Conservation (phyloP, 176 grass and related monocot genomes). For the Eleusine coracana region DNA sequence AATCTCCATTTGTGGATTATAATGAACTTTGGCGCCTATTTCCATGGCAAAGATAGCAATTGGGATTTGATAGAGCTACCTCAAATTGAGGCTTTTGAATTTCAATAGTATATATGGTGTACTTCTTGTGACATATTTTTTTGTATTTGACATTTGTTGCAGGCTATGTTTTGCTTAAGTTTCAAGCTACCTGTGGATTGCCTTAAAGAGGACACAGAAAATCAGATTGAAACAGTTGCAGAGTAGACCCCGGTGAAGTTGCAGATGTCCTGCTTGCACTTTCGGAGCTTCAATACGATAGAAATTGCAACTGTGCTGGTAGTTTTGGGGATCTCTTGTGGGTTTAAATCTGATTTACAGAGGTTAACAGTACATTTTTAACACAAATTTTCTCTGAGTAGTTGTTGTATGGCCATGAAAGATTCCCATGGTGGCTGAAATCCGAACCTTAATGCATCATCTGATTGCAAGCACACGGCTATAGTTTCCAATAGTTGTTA, state of each 20-base stretch:
- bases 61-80: neutral
- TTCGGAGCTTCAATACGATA: slow-evolving; percentile 1
- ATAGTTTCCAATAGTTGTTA: neutral
- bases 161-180: slow-evolving; percentile 97
- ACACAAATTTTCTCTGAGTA: neutral
- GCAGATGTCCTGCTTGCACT: neutral
- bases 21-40: neutral
- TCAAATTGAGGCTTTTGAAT: slow-evolving; percentile 8
- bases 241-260: neutral
- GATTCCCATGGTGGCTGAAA: neutral
- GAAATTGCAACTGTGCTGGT: neutral
- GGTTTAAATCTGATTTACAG: neutral
- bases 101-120: neutral
- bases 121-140: slow-evolving; percentile 7
- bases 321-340: neutral
- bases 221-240: slow-evolving; percentile 24
- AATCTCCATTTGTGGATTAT: neutral
- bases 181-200: slow-evolving; percentile 73
- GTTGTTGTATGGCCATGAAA: neutral
- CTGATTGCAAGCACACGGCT: neutral
- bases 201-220: slow-evolving; percentile 34
- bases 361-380: neutral
- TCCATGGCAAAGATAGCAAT: neutral
- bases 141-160: slow-evolving; percentile 38
- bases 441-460: neutral